A percentile compares a stretch with the other conserved stretches of the same genome.
phyloP scores from a whole-genome alignment of 345 rosid species.

The Lagerstroemia speciosa region DNA sequence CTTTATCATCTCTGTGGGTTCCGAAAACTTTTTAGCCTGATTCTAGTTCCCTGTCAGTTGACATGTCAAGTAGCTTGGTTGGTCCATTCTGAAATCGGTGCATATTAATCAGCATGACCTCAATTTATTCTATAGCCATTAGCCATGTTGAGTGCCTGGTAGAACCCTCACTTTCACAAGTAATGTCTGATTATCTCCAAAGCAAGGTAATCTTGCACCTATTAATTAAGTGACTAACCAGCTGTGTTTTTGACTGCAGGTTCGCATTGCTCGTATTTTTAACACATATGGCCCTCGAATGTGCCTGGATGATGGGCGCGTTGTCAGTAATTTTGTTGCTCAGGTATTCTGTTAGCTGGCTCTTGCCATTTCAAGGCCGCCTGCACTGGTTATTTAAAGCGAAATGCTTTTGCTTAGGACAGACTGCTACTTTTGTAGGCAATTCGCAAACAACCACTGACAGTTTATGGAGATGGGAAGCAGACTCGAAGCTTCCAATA shows the following conservation, averaged over 20 bases:
- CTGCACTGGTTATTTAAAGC: not conserved
- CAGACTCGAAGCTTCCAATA: constrained; percentile 99
- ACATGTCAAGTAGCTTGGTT: not conserved
- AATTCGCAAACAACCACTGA: constrained; percentile 82
- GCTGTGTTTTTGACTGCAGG: constrained; percentile 36
- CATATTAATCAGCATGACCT: not conserved
- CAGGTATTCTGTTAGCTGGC: constrained; percentile 43
- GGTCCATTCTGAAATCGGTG: not conserved
- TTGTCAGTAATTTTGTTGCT: constrained; percentile 98
- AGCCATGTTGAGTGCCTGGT: not conserved
- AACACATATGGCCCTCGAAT: constrained; percentile 98
- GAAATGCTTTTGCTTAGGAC: constrained; percentile 1
- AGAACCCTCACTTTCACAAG: not conserved
- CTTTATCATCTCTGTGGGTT: not conserved
- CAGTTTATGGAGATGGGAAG: constrained; percentile 98
- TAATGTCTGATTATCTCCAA: not conserved
- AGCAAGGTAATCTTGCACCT: not conserved
- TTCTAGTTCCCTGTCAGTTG: not conserved
- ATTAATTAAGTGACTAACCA: not conserved
- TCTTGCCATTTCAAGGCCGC: not conserved
- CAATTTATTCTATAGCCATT: not conserved
- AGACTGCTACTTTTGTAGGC: constrained; percentile 27
- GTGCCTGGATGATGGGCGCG: constrained; percentile 99
- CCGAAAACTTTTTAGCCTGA: not conserved
- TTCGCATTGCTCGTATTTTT: constrained; percentile 94